Evolutionary conservation across 2,329 filamentous ascomycete species (phyloP), one percentile per base, ranked within the genome.

Genomic region (Alternaria rosae): DNA sequence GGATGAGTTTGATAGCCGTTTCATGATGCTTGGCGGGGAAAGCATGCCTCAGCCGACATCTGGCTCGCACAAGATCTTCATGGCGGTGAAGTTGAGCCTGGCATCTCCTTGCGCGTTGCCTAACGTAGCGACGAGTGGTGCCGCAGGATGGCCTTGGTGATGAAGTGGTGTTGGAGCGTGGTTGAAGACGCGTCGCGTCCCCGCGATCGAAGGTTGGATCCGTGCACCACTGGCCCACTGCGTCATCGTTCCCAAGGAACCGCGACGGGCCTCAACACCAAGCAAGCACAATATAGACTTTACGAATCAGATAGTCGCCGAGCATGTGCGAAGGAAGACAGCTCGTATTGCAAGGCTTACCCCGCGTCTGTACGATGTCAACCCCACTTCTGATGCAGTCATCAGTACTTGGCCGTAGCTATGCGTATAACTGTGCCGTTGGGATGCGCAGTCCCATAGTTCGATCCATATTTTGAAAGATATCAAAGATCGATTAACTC

Each of bases 21-120:
- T 69, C 67, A 66, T 52, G 51, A 62, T 17, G 45, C 67, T 69
- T 69, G 67, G 67, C 62, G 57, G 53, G 44, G 61, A 43, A 58
- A 43, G 55, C 30, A 47, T 69, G 65, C 67, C 62, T 69, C 54
- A 66, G 56, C 28, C 53, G 23, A 42, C 17, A 48, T 30, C 54
- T 41, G 38, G 44, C 26, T 52, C 25, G 54, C 30, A 17, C 23
- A 35, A 47, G 28, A 26, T 47, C 21, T 45, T 17, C 20, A 25
- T 25, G 15, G 21, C 26, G 28, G 30, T 35, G 17, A 44, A n/a
- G 38, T 26, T 26, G 38, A 17, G 28, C 30, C 32, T 32, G 11
- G 30, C 9, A 51, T n/a, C 20, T 38, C 47, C 30, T 12, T 35
- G 17, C 12, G 32, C 13, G 2, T 32, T 7, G 4, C 28, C 17